Evolutionary conservation across 2,329 filamentous ascomycete genomes (phyloP), one percentile per base, ranked within the genome.

Genomic region (Shiraia bambusicola): DNA sequence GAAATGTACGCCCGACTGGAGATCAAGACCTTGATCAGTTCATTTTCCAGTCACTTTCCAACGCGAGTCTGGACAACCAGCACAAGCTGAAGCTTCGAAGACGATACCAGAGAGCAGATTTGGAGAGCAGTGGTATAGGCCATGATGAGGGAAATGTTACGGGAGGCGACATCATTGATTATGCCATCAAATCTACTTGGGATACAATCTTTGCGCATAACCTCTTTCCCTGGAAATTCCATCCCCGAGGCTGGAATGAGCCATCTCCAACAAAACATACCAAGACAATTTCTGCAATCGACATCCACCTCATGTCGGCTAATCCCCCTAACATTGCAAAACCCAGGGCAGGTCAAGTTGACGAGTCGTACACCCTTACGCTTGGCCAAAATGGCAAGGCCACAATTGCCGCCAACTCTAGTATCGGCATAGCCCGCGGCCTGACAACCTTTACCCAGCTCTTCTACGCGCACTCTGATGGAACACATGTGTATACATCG

Each of bases 191-290:
- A 15, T 78, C 85, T 33, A 76, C 84, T 8, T 72, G 83, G 50
- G 67, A 76, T 16, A 79, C 77, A 42, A 81, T 92, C 41, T 86
- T 90, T 67, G 69, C 78, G 17, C 72, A 84, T 44, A 82, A 80
- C 54, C 82, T 91, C 48, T 78, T 88, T 12, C 88, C 88, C 0
- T 93, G 87, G 87, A 89, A 84, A 70, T 79, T 93, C 40, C 78
- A 86, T 49, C 76, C 79, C 16, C 79, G 84, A 25, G 76, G 82
- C 53, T 76, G 78, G 40, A 59, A 79, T 28, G 86, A 92, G 66
- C 87, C 88, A 1, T 65, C 68, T 7, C 63, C 72, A 6, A 15
- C 14, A 6, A 48, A 61, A 22, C 57, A 64, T 15, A 73, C 77
- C 54, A 74, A 64, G 3, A 77, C 71, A 51, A 74, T 93, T 56